Evolutionary conservation across 228 moss, liverwort and hornwort species (phyloP).

Genomic region (Sphagnum magellanicum): DNA sequence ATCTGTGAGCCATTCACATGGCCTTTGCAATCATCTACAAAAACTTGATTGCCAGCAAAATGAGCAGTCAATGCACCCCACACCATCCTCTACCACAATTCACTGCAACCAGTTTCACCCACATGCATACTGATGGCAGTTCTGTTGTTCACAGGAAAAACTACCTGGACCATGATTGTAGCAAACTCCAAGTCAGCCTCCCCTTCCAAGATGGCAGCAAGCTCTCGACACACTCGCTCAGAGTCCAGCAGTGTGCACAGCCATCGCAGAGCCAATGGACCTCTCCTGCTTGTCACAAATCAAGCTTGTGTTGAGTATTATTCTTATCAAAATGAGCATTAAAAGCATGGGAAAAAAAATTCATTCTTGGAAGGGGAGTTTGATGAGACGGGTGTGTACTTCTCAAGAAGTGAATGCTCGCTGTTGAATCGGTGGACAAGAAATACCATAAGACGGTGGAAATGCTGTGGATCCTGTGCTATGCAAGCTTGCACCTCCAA

Average conservation of each 20-base stretch:
- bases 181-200: slow-evolving; percentile 85
- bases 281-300: slow-evolving; percentile 50
- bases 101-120: too few species aligned
- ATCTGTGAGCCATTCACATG: too few species aligned
- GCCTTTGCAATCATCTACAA: too few species aligned
- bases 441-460: slow-evolving; percentile 76
- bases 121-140: too few species aligned
- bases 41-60: too few species aligned
- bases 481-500: slow-evolving; percentile 88
- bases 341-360: too few species aligned
- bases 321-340: too few species aligned
- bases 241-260: slow-evolving; percentile 76
- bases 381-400: slow-evolving; percentile 7
- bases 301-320: neutral
- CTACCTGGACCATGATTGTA: slow-evolving; percentile 85
- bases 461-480: slow-evolving; percentile 77
- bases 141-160: too few species aligned
- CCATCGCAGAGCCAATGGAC: slow-evolving; percentile 67
- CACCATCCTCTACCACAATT: too few species aligned
- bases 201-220: slow-evolving; percentile 71
- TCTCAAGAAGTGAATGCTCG: slow-evolving; percentile 66
- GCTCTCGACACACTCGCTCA: slow-evolving; percentile 76
- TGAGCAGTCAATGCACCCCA: too few species aligned
- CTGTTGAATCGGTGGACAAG: slow-evolving; percentile 72
- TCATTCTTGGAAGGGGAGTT: too few species aligned